Conservation (phyloP, 495 filamentous ascomycete species). For the Penicillium dipodomyicola region DNA sequence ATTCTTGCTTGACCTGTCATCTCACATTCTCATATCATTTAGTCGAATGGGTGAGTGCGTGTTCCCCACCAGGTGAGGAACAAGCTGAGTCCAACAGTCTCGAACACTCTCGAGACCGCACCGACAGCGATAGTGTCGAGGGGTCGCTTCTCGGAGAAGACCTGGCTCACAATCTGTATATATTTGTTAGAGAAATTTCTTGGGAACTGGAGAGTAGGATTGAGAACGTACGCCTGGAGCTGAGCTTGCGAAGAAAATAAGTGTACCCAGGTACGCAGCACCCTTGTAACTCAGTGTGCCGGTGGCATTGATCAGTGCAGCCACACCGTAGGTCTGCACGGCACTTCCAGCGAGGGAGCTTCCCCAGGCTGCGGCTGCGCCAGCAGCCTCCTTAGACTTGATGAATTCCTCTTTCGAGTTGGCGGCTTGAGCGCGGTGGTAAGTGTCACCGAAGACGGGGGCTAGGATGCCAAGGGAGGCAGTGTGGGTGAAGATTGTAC, state of each 20-base stretch:
- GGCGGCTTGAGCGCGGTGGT: slow-evolving; percentile 84
- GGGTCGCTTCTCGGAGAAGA: slow-evolving; percentile 87
- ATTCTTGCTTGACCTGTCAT: neutral
- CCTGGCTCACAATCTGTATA: slow-evolving; percentile 75
- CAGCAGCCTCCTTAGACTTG: slow-evolving; percentile 85
- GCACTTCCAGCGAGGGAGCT: slow-evolving; percentile 85
- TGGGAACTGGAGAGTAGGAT: neutral
- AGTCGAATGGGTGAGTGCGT: slow-evolving; percentile 78
- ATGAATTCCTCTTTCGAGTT: slow-evolving; percentile 97
- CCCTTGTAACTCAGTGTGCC: slow-evolving; percentile 95
- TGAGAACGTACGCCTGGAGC: slow-evolving; percentile 75
- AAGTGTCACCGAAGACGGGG: slow-evolving; percentile 92
- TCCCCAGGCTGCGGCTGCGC: slow-evolving; percentile 85
- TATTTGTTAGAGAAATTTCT: neutral
- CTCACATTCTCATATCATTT: slow-evolving; percentile 19
- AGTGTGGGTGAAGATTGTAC: slow-evolving; percentile 91
- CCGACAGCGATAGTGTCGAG: slow-evolving; percentile 86
- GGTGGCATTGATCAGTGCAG: slow-evolving; percentile 91
- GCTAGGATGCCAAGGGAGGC: slow-evolving; percentile 76
- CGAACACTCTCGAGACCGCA: slow-evolving; percentile 76
- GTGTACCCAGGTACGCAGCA: slow-evolving; percentile 84
- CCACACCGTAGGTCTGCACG: slow-evolving; percentile 90
- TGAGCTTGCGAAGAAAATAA: slow-evolving; percentile 88
- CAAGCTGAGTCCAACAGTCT: slow-evolving; percentile 87
- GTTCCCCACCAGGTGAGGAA: slow-evolving; percentile 98